Percentiles rank a stretch among this genome's conserved stretches.
These are phyloP conservation scores for Eucalyptus erythrocorys DNA, from an alignment of 345 rosid genomes.

Conservation along the genomic window DNA sequence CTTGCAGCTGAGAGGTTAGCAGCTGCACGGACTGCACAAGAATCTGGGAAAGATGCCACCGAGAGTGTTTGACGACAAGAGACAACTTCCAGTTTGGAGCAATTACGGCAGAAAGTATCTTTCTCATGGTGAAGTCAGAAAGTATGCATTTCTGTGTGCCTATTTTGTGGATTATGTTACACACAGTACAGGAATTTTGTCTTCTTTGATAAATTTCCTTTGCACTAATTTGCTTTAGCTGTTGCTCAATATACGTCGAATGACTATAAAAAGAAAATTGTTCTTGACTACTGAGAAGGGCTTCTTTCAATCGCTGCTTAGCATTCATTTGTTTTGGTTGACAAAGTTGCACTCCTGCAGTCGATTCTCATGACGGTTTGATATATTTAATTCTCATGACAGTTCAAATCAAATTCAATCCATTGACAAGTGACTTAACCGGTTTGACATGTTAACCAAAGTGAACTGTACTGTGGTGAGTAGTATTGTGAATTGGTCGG, in stretches of 20 bases:
- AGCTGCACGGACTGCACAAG: conserved; percentile 37
- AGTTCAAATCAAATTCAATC: not conserved
- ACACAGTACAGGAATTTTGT: not conserved
- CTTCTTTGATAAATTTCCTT: not conserved
- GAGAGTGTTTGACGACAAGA: conserved; percentile 43
- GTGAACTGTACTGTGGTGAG: not conserved
- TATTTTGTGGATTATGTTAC: not conserved
- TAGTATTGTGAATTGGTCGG: not conserved
- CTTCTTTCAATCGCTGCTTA: not conserved
- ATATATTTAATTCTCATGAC: not conserved
- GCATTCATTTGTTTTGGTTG: not conserved
- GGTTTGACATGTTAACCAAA: not conserved
- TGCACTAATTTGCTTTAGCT: not conserved
- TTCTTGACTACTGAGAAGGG: not conserved
- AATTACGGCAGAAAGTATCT: not conserved
- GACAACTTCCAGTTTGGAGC: not conserved
- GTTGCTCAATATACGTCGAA: not conserved
- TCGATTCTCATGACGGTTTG: not conserved
- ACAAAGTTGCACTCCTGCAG: not conserved
- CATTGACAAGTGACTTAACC: not conserved
- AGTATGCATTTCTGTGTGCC: not conserved
- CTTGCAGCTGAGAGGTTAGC: conserved; percentile 73
- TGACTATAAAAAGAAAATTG: not conserved
- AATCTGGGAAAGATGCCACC: conserved; percentile 31
- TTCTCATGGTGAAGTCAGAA: not conserved